Evolutionary conservation across 345 rosid genomes (phyloP).

Genomic region (Linum usitatissimum): DNA sequence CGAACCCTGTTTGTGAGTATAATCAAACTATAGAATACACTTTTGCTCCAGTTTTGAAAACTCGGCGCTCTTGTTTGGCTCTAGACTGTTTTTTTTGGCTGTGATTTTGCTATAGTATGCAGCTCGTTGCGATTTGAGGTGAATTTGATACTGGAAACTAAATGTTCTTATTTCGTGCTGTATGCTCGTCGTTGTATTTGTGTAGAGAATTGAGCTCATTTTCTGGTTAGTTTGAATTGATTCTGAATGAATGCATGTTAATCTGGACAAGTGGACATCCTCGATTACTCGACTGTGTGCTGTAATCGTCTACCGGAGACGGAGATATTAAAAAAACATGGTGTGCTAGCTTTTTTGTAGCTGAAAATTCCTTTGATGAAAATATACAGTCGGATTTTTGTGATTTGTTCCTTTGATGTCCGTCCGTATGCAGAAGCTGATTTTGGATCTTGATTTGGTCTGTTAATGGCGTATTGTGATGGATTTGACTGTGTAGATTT

Average conservation of each 20-base stretch:
- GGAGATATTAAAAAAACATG: not conserved
- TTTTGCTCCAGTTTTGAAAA: not conserved
- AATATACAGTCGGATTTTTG: not conserved
- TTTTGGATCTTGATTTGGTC: not conserved
- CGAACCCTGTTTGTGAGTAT: constrained; percentile 83
- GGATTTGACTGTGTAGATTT: constrained; percentile 7
- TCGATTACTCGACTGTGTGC: not conserved
- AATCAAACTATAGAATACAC: not conserved
- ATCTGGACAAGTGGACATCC: not conserved
- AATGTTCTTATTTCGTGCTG: too few species aligned
- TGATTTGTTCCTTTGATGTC: not conserved
- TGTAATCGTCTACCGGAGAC: not conserved
- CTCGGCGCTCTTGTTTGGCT: not conserved
- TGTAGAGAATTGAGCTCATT: not conserved
- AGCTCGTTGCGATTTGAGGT: too few species aligned
- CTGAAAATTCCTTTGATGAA: not conserved
- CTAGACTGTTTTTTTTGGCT: not conserved
- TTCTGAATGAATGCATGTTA: not conserved
- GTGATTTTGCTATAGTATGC: too few species aligned
- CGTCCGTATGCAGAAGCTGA: not conserved
- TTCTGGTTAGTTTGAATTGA: not conserved
- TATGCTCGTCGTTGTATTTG: not conserved
- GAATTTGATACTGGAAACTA: too few species aligned
- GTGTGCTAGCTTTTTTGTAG: not conserved
- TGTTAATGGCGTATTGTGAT: not conserved